These are phyloP conservation scores for Cicer judaicum DNA, from an alignment of 306 rosid genomes.

Conservation along the genomic window DNA sequence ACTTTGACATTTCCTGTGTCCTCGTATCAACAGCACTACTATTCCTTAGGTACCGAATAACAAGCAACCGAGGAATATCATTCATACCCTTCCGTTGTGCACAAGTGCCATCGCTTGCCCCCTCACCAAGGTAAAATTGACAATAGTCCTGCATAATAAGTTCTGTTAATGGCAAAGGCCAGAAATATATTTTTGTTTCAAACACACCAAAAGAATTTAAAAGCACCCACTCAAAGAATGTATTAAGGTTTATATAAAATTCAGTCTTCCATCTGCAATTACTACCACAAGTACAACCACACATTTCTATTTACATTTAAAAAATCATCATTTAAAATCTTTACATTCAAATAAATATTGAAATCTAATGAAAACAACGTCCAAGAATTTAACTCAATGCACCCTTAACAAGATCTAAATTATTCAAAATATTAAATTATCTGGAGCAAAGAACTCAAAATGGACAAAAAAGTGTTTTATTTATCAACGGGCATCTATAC, in stretches of 20 bases:
- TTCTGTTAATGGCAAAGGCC: slow-evolving; percentile 29
- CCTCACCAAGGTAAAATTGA: slow-evolving; percentile 75
- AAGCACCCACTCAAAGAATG: background rate
- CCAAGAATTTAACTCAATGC: too few species aligned
- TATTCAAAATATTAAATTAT: too few species aligned
- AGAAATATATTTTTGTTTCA: slow-evolving; percentile 31
- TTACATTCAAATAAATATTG: slow-evolving; percentile 21
- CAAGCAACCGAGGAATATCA: slow-evolving; percentile 71
- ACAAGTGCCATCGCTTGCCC: slow-evolving; percentile 75
- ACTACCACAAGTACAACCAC: slow-evolving; percentile 17
- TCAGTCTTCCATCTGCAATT: background rate
- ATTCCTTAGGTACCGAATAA: slow-evolving; percentile 82
- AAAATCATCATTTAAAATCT: background rate
- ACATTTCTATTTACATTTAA: slow-evolving; percentile 18
- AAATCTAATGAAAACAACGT: background rate
- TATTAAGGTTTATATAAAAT: slow-evolving; percentile 21
- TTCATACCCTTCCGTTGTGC: slow-evolving; percentile 68
- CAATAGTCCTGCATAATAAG: slow-evolving; percentile 68
- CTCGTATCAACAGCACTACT: slow-evolving; percentile 53
- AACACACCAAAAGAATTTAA: slow-evolving; percentile 12
- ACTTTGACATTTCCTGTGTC: slow-evolving; percentile 52
- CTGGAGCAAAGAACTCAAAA: too few species aligned
- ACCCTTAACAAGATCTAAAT: too few species aligned
- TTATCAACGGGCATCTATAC: too few species aligned
- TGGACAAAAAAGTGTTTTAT: too few species aligned